These are phyloP conservation scores for Fremontodendron californicum DNA, from an alignment of 345 rosid genomes.

Conservation along the genomic window DNA sequence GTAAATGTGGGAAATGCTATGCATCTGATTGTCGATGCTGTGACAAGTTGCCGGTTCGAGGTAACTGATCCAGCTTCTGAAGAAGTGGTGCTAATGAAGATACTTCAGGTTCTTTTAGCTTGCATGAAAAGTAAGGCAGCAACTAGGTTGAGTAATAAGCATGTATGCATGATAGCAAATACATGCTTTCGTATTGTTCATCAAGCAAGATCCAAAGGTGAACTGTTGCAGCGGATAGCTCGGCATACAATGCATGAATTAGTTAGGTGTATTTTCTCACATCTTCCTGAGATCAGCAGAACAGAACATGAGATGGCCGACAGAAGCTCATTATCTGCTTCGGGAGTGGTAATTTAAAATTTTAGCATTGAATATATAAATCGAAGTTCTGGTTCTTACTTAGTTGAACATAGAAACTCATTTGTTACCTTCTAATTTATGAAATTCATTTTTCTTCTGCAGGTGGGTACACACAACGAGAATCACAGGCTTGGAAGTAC, in stretches of 20 bases:
- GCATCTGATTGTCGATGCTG: conserved; percentile 66
- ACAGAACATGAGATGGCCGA: conserved; percentile 14
- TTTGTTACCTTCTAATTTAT: background rate
- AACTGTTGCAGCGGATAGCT: conserved; percentile 68
- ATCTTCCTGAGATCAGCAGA: conserved; percentile 44
- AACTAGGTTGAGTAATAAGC: conserved; percentile 55
- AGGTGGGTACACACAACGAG: conserved; percentile 40
- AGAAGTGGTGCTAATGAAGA: conserved; percentile 78
- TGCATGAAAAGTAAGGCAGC: conserved; percentile 77
- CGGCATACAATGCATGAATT: conserved; percentile 78
- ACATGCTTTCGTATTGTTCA: conserved; percentile 75
- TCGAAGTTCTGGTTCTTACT: background rate
- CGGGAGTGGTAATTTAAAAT: conserved; percentile 34
- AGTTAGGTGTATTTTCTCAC: conserved; percentile 63
- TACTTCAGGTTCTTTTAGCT: conserved; percentile 79
- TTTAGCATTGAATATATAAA: background rate
- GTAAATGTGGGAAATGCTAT: conserved; percentile 62
- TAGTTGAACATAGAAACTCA: background rate
- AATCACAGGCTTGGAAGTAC: conserved; percentile 33
- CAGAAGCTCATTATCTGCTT: conserved; percentile 16
- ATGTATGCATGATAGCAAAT: conserved; percentile 61
- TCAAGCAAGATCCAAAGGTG: conserved; percentile 67
- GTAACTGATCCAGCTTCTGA: conserved; percentile 75
- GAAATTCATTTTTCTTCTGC: conserved; percentile 22
- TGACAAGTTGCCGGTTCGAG: conserved; percentile 66